phyloP scores from a whole-genome alignment of 306 rosid species.

The Quercus mongolica region DNA sequence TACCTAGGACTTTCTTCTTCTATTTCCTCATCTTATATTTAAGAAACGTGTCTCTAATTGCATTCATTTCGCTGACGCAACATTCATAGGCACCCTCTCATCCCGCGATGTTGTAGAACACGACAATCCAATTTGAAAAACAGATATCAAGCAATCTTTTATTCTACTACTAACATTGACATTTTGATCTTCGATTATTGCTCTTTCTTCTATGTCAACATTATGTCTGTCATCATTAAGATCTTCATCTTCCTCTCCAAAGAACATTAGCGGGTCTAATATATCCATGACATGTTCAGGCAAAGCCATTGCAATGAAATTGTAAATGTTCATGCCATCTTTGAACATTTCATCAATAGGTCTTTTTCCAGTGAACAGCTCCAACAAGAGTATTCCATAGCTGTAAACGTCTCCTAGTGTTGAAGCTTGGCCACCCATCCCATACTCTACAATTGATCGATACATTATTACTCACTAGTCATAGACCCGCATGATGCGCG shows the following conservation, averaged over 20 bases:
- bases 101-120: too few relatives aligned
- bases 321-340: constrained; percentile 25
- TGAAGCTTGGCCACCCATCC: constrained; percentile 26
- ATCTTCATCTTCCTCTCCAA: constrained; percentile 1
- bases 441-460: constrained; percentile 28
- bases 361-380: constrained; percentile 40
- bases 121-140: too few relatives aligned
- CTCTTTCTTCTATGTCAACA: too few relatives aligned
- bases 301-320: constrained; percentile 22
- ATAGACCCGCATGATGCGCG: accelerated
- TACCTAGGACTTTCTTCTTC: too few relatives aligned
- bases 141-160: too few relatives aligned
- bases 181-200: too few relatives aligned
- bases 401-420: constrained; percentile 19
- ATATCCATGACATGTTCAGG: neutral
- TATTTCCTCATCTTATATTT: neutral
- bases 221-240: neutral
- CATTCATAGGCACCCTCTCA: too few relatives aligned
- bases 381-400: constrained; percentile 32
- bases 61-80: too few relatives aligned
- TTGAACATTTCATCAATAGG: constrained; percentile 35
- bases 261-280: neutral
- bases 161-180: too few relatives aligned
- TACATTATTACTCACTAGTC: neutral
- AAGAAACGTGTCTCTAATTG: too few relatives aligned